These are phyloP conservation scores for Fusarium zealandicum DNA, from an alignment of 2,329 filamentous ascomycete genomes.

Conservation along the genomic window DNA sequence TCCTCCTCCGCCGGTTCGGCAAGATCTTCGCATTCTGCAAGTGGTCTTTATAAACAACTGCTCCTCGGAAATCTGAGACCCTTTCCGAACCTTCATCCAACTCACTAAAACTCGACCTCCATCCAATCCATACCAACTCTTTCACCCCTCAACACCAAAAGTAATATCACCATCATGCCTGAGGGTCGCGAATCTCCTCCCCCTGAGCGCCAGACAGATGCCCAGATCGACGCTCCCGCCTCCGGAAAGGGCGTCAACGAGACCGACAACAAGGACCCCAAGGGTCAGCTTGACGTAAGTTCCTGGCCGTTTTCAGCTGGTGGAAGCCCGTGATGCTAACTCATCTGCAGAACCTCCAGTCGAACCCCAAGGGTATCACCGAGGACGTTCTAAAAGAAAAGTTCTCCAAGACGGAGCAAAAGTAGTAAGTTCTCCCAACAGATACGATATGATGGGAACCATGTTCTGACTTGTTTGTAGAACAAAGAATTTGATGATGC, in stretches of 20 bases:
- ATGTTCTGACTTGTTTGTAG: background rate
- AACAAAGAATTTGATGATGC: constrained; percentile 6
- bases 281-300: constrained; percentile 60
- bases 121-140: background rate
- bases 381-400: constrained; percentile 68
- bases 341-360: constrained; percentile 56
- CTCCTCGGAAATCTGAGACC: background rate
- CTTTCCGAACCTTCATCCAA: constrained; percentile 1
- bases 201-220: constrained; percentile 70
- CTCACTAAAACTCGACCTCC: background rate
- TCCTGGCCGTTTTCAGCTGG: background rate
- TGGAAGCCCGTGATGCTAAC: constrained; percentile 1
- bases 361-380: constrained; percentile 71
- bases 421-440: constrained; percentile 8
- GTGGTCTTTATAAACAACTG: background rate
- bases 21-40: background rate
- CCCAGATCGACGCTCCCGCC: constrained; percentile 66
- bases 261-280: constrained; percentile 53
- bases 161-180: constrained; percentile 64
- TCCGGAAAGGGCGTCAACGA: constrained; percentile 65
- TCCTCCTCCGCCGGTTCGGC: background rate
- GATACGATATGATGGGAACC: background rate
- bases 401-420: constrained; percentile 58
- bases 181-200: constrained; percentile 80
- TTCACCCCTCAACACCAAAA: constrained; percentile 5